These are phyloP conservation scores for Globomyces pollinis-pini DNA, from an alignment of 192 early-diverging fungal species.

Conservation along the genomic window DNA sequence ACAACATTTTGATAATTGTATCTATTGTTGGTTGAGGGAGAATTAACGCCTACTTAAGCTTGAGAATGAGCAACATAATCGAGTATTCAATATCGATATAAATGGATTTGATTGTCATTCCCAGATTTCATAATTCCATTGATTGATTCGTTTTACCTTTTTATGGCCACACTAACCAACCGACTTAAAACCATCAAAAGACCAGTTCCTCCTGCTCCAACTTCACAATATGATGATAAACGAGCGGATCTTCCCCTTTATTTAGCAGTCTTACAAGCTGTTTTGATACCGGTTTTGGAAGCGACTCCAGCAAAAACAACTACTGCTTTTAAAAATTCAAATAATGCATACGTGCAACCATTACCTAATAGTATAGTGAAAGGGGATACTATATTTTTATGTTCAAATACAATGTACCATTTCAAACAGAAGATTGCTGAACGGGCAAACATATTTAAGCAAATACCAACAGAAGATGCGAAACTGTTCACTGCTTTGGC, in stretches of 20 bases:
- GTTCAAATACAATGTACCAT: slow-evolving; percentile 7
- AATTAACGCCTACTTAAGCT: too few species aligned
- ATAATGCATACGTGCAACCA: neutral
- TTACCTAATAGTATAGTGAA: neutral
- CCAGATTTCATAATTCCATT: too few species aligned
- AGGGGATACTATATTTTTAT: slow-evolving; percentile 20
- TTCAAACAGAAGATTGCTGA: slow-evolving; percentile 15
- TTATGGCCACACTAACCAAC: too few species aligned
- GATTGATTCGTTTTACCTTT: too few species aligned
- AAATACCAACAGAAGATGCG: slow-evolving; percentile 8
- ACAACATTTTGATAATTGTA: too few species aligned
- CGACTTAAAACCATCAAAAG: too few species aligned
- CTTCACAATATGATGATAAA: too few species aligned
- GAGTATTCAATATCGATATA: too few species aligned
- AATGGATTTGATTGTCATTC: too few species aligned
- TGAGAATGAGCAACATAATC: too few species aligned
- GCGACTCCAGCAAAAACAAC: neutral
- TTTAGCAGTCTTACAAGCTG: neutral
- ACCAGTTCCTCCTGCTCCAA: too few species aligned
- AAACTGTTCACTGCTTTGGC: slow-evolving; percentile 14
- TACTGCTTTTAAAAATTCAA: neutral
- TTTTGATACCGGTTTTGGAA: slow-evolving; percentile 1
- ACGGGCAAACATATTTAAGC: slow-evolving; percentile 14
- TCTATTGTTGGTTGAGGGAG: too few species aligned
- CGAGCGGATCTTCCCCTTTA: neutral